These are phyloP conservation scores for Glycine latifolia DNA, from an alignment of 306 rosid species.

Conservation along the genomic window DNA sequence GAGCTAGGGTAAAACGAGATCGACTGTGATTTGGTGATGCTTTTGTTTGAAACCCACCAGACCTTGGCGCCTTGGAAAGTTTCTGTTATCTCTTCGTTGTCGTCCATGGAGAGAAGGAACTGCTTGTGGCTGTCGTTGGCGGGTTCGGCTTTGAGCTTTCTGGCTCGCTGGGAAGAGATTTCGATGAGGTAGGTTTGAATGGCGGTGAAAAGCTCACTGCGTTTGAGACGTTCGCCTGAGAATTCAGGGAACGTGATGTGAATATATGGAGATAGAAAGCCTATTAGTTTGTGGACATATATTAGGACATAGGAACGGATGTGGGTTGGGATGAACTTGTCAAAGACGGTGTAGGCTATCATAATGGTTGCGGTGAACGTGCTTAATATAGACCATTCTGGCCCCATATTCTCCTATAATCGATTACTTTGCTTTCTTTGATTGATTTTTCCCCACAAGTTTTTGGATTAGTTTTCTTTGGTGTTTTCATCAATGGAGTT, in stretches of 20 bases:
- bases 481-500: not conserved
- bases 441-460: too few relatives aligned
- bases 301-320: not conserved
- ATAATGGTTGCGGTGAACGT: not conserved
- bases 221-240: not conserved
- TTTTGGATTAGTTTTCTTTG: too few relatives aligned
- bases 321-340: not conserved
- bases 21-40: not conserved
- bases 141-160: conserved; percentile 1
- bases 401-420: not conserved
- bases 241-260: conserved; percentile 4
- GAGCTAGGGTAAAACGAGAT: not conserved
- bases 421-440: too few relatives aligned
- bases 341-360: not conserved
- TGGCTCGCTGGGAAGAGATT: not conserved
- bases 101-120: not conserved
- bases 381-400: not conserved
- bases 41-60: conserved; percentile 5
- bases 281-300: not conserved
- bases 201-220: not conserved
- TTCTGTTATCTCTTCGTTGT: not conserved
- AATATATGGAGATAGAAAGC: conserved; percentile 5
- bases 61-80: not conserved
- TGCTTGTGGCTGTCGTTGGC: not conserved
- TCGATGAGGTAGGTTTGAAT: not conserved